Conservation (phyloP, 179 eudicot genomes). For the Monotropa hypopitys region DNA sequence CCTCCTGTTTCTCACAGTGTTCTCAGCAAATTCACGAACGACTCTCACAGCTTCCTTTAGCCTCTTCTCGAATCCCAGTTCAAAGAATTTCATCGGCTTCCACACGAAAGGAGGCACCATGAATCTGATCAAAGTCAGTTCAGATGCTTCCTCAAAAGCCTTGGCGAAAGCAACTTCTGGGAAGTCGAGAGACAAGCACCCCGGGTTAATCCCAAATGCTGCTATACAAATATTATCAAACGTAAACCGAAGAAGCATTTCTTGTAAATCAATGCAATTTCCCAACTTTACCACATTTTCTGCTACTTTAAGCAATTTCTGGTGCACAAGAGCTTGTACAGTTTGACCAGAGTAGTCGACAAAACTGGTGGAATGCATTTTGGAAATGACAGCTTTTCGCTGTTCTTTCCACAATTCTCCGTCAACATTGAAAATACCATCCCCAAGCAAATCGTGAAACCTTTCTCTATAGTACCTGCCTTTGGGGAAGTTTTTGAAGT, state of each 20-base stretch:
- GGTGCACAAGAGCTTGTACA: not conserved
- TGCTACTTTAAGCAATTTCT: not conserved
- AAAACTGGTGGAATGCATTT: not conserved
- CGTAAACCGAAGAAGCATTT: not conserved
- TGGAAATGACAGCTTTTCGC: not conserved
- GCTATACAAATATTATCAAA: not conserved
- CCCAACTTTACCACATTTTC: not conserved
- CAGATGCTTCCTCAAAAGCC: constrained; percentile 49
- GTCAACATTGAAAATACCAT: constrained; percentile 48
- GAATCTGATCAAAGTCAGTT: constrained; percentile 34
- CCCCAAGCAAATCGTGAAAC: constrained; percentile 40
- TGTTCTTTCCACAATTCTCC: constrained; percentile 26
- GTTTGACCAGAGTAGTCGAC: not conserved
- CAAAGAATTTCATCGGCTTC: constrained; percentile 32
- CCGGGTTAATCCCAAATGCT: not conserved
- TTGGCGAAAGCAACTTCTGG: constrained; percentile 42
- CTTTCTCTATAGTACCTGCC: constrained; percentile 26
- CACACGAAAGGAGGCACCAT: constrained; percentile 40
- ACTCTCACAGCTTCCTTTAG: constrained; percentile 1
- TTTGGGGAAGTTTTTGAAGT: constrained; percentile 22
- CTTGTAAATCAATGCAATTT: not conserved
- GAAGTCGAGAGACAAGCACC: constrained; percentile 5
- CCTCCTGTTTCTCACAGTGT: not conserved
- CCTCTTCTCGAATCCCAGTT: constrained; percentile 12
- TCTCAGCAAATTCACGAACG: not conserved